These are phyloP conservation scores for Aspergillus luchuensis DNA, from an alignment of 2,329 filamentous ascomycete species.

Conservation along the genomic window DNA sequence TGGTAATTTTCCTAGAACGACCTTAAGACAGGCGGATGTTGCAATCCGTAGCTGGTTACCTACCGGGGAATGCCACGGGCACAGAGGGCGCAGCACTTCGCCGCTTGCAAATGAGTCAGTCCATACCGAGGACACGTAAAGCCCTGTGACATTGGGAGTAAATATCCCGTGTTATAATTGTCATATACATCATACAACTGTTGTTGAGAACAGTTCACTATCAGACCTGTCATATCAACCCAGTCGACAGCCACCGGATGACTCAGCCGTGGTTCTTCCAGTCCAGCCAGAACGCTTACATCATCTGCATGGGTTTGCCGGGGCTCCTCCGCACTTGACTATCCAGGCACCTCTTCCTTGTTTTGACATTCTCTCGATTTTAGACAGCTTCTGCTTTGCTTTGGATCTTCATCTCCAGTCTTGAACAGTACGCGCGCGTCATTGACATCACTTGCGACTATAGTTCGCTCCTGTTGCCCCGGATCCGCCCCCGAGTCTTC, in stretches of 20 bases:
- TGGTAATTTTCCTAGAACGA: neutral
- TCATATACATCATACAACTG: too few species aligned
- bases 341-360: neutral
- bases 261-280: neutral
- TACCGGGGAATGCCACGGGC: neutral
- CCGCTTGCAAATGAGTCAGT: neutral
- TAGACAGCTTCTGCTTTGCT: neutral
- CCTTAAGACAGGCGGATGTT: neutral
- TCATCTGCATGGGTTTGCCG: conserved; percentile 9
- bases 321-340: conserved; percentile 3
- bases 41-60: neutral
- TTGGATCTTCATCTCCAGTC: neutral
- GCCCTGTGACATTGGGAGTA: neutral
- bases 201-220: too few species aligned
- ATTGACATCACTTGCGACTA: neutral
- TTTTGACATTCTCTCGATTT: neutral
- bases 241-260: neutral
- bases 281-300: conserved; percentile 6
- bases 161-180: too few species aligned
- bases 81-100: neutral
- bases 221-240: too few species aligned
- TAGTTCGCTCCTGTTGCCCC: neutral
- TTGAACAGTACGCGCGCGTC: neutral
- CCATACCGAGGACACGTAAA: neutral
- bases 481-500: neutral